Conservation (phyloP, 768 basidiomycete genomes). For the Mycena maculata region DNA sequence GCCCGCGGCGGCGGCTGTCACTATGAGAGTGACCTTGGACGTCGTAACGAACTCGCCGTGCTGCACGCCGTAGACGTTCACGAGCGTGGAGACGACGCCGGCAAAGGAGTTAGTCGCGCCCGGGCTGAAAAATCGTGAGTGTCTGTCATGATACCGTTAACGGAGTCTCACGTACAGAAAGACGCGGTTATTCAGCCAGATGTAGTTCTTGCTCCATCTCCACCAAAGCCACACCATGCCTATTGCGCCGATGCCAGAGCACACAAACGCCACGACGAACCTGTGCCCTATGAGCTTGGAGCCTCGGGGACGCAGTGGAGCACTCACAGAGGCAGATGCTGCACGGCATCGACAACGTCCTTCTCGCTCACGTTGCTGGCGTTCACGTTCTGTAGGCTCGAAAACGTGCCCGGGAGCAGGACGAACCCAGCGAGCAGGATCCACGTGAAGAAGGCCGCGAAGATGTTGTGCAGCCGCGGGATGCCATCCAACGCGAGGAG, state of each 20-base stretch:
- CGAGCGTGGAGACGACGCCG: constrained; percentile 49
- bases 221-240: constrained; percentile 73
- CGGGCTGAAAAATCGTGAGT: constrained; percentile 39
- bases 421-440: constrained; percentile 71
- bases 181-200: constrained; percentile 68
- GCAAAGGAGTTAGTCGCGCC: constrained; percentile 50
- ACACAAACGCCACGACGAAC: constrained; percentile 65
- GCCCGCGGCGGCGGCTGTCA: constrained; percentile 40
- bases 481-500: constrained; percentile 70
- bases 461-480: constrained; percentile 59
- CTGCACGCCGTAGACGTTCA: constrained; percentile 48
- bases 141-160: not conserved
- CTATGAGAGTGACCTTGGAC: constrained; percentile 45
- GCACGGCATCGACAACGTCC: constrained; percentile 49
- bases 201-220: constrained; percentile 67
- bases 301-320: not conserved
- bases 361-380: constrained; percentile 44
- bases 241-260: constrained; percentile 61
- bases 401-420: constrained; percentile 73
- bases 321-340: constrained; percentile 60
- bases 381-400: constrained; percentile 52
- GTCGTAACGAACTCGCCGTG: constrained; percentile 41
- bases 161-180: constrained; percentile 56
- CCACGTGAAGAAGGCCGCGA: constrained; percentile 71
- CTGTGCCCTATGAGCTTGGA: constrained; percentile 42